Evolutionary conservation across 768 basidiomycete genomes (phyloP), one percentile per base, ranked within the genome.

Genomic region (Terana coerulea): DNA sequence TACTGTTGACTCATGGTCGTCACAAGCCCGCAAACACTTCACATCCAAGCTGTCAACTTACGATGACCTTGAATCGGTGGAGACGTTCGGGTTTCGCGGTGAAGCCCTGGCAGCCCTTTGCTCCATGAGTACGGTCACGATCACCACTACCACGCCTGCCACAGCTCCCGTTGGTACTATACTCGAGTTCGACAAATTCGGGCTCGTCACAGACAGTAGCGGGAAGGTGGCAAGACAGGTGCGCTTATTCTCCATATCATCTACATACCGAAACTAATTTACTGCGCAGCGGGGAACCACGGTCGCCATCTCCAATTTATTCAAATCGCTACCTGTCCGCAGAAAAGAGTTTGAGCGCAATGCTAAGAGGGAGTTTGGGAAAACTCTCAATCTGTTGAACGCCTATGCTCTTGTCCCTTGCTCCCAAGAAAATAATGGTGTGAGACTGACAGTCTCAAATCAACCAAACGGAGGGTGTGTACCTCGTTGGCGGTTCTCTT

Each of bases 101-200:
- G 97, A 99, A 69, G 97, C 97, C 0, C 74, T 99, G 0, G 92
- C 93, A 6, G 94, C 95, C 2, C 75, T 99, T 0, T 99, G 95
- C 62, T 91, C 91, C 1, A 69, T 97, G 0, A 79, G 83, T 44
- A 84, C 88, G 48, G 68, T 73, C 3, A 78, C 98, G 10, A 74
- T 71, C 0, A 75, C 98, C 42, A 77, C 77, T 1, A 98, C 95
- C 0, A 77, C 89, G 3, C 93, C 90, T 0, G 72, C 75, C 17
- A 83, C 82, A 2, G 78, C 86, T 0, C 93, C 94, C 0, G 81
- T 88, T 73, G 97, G 93, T 2, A 81, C 84, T 4, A 69, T 79
- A 19, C 72, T 99, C n/a, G 80, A 87, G 43, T 75, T 95, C 59
- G 85, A 88, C 37, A 65, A 73, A 21, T 73, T 72, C 45, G 94